Base-by-base conservation (phyloP, 1,284 basidiomycete genomes). In the Abortiporus biennis region DNA sequence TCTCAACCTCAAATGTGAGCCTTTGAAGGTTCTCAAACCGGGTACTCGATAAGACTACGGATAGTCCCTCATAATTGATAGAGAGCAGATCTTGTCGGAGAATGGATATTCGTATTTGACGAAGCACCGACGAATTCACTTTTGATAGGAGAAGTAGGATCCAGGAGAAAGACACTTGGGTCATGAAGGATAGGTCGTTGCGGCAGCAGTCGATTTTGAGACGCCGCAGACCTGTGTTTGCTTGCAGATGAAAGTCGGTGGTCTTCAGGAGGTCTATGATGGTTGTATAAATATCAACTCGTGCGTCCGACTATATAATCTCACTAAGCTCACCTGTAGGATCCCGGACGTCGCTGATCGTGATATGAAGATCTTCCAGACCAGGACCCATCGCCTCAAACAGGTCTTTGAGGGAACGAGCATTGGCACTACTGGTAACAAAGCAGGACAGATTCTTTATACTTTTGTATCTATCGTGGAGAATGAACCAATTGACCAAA, bases 121-220 rank as follows among this genome's bases (percentile, higher is more conserved):
- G 19, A 3, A 55, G 47, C 4, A 29, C 33, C 2, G 49, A 22
- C 1, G 55, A 49, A 27, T 45, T 41, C n/a, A 48, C 43, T 15
- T 45, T 51, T 23, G 54, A 48, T 9, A 57, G 54, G 16, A 57
- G 40, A 22, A 50, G 40, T 19, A 55, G 39, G 31, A 54, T 51
- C 55, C 55, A 57, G n/a, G 55, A 57, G 21, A 57, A 45, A 3
- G 55, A 57, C 6, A 48, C 41, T 6, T 25, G 48, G 21, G 46
- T 37, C 2, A 44, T 29, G 15, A 46, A 40, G 8, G 44, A 47
- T 15, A 22, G 34, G 6, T 24, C 22, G 20, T 34, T 19, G 21
- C 38, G 36, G 2, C 48, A 36, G 40, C 54, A 57, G 13, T 40
- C 31, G 8, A 55, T 45, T 19, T 40, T 44, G 15, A 57, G 46